Evolutionary conservation across 2,329 filamentous ascomycete species (phyloP), one percentile per base, ranked within the genome.

Genomic region (Aspergillus sp.): DNA sequence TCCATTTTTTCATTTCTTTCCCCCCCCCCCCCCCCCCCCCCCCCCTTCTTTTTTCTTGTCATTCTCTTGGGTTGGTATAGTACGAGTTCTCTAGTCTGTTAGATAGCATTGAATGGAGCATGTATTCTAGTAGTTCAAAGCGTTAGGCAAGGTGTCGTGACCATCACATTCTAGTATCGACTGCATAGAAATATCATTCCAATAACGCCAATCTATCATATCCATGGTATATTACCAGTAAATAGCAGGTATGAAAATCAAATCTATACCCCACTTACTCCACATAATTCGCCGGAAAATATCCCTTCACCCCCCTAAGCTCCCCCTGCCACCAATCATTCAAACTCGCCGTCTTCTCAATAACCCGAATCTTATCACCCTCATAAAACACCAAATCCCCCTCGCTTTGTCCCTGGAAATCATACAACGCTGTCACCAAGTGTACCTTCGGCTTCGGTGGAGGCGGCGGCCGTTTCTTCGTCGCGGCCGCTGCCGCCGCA

Each of bases 271-370:
- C 22, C 12, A 41, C 7, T 58, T 44, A 65, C 57, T 78, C 77
- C 61, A 85, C 88, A 68, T 94, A 94, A 67, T 94, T 94, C 5
- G 88, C 88, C 1, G 88, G 88, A 63, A 94, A 94, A 55, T 75
- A 83, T 3, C 88, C 88, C 61, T 76, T 78, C 22, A 74, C 65
- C 0, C 88, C 88, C 37, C 74, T 74, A 12, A 90, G 54, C 66
- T 93, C 87, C 10, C 88, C 88, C 52, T 88, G 80, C 88, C 88
- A 94, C 88, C 88, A 94, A 63, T 93, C 88, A 68, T 93, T 85
- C 19, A 82, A 84, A 52, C 84, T 89, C 5, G 81, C 79, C 2
- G 88, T 93, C 72, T 85, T 88, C 71, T 87, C 87, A 27, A 90
- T 62, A 3, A 94, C 83, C 41, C 77, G 80, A 57, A 94, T 94